Evolutionary conservation across 331 rosid species (phyloP).

Genomic region (Cucumis variabilis): DNA sequence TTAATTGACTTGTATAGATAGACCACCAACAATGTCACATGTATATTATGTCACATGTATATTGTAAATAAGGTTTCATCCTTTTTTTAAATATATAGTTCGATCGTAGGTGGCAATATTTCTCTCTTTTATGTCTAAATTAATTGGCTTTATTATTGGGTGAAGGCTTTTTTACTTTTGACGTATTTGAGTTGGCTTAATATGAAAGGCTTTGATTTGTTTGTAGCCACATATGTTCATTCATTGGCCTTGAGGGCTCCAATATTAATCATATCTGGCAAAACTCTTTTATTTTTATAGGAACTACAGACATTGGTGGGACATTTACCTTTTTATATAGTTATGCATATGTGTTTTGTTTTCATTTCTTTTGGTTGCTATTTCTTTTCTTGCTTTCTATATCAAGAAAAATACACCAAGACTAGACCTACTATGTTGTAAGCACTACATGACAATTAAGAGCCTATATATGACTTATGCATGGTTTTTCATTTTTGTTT

Average conservation of each 20-base stretch:
- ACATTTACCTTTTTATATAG: constrained; percentile 8
- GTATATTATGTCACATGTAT: too few species aligned
- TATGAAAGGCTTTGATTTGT: constrained; percentile 6
- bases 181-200: background rate
- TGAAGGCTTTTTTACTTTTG: background rate
- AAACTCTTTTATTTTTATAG: background rate
- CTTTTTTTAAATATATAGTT: too few species aligned
- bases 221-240: background rate
- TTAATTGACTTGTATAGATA: too few species aligned
- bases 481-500: background rate
- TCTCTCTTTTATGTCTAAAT: background rate
- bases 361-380: background rate
- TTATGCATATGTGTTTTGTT: background rate
- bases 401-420: background rate
- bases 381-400: constrained; percentile 8
- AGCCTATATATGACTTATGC: too few species aligned
- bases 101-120: background rate
- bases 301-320: constrained; percentile 19
- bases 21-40: too few species aligned
- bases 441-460: constrained; percentile 14
- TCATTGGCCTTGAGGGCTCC: background rate
- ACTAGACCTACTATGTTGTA: background rate
- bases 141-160: background rate
- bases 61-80: too few species aligned
- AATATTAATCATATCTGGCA: background rate